Percentiles rank a stretch among this genome's conserved stretches.
phyloP scores from a whole-genome alignment of 768 basidiomycete species.

The Lanmaoa pseudosensibilis region DNA sequence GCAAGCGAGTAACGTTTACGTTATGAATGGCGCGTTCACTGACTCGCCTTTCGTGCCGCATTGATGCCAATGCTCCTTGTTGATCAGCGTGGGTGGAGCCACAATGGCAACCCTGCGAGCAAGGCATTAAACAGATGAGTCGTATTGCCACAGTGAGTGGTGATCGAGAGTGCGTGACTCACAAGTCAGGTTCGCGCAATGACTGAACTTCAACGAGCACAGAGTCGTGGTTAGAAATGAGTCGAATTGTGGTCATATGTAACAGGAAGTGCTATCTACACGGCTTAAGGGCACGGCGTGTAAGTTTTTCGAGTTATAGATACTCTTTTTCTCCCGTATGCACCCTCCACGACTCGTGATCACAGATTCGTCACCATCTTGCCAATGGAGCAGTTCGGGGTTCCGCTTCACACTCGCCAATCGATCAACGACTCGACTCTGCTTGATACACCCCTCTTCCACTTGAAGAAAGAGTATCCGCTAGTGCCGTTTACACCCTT shows the following conservation, averaged over 20 bases:
- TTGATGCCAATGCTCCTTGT: not conserved
- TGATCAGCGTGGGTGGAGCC: slow-evolving; percentile 2
- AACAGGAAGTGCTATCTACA: too few relatives aligned
- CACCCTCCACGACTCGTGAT: too few relatives aligned
- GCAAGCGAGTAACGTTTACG: not conserved
- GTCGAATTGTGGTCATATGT: not conserved
- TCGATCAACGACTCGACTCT: not conserved
- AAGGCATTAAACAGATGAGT: not conserved
- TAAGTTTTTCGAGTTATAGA: too few relatives aligned
- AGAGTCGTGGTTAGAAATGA: not conserved
- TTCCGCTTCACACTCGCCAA: not conserved
- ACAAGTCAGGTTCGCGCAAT: too few relatives aligned
- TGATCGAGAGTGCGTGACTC: too few relatives aligned
- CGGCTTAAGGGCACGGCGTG: too few relatives aligned
- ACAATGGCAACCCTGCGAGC: slow-evolving; percentile 1
- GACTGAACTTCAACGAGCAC: too few relatives aligned
- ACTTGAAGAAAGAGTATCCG: not conserved
- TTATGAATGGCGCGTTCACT: not conserved
- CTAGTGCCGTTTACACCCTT: not conserved
- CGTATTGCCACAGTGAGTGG: not conserved
- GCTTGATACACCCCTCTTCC: not conserved
- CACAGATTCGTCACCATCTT: too few relatives aligned
- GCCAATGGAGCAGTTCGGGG: not conserved
- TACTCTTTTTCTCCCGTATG: too few relatives aligned
- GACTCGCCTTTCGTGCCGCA: not conserved